Base-by-base conservation (phyloP, 805 yeast species). In the Lipomyces kockii region DNA sequence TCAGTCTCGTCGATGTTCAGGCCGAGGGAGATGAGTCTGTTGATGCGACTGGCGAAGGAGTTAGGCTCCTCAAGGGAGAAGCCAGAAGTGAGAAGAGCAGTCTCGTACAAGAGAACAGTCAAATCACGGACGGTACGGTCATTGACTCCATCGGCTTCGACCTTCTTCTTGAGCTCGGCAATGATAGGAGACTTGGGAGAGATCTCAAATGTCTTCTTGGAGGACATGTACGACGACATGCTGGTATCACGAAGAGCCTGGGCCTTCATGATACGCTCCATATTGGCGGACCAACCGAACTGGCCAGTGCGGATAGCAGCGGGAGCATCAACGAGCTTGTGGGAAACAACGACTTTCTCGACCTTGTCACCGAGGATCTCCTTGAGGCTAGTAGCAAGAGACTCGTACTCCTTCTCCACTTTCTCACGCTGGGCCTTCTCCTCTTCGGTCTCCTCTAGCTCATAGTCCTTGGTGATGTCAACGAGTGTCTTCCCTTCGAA, bases 251-350 rank as follows among this genome's bases (percentile, higher is more conserved):
- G 92, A 78, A 95, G 86, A 77, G 99, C 99, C 87, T 95, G 99
- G 71, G 99, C 99, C 87, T 95, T 95, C 99, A 95, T 95, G 87
- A 95, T 95, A 90, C 99, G 94, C 87, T 95, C 99, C 99, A 95
- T 95, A 87, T 95, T 95, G 79, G 99, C 99, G 75, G 99, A 95
- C 99, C 99, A 95, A 82, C 99, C 99, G 82, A 95, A 95, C 86
- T 95, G 98, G 76, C 98, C 98, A 76, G 99, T 95, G 88, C 99
- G 92, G 81, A 95, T 95, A 76, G 99, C 99, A 82, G 99, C 99
- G 82, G 99, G 99, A 67, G 98, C 93, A 79, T 93, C 98, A 77
- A 93, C 92, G 80, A 95, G 88, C 84, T 92, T 92, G 85, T 94
- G 96, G 74, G 98, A 92, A 74, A 95, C 97, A 80, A 93, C 92